These are phyloP conservation scores for Starmerella lactis-condensi DNA, from an alignment of 805 yeast species.

Conservation along the genomic window DNA sequence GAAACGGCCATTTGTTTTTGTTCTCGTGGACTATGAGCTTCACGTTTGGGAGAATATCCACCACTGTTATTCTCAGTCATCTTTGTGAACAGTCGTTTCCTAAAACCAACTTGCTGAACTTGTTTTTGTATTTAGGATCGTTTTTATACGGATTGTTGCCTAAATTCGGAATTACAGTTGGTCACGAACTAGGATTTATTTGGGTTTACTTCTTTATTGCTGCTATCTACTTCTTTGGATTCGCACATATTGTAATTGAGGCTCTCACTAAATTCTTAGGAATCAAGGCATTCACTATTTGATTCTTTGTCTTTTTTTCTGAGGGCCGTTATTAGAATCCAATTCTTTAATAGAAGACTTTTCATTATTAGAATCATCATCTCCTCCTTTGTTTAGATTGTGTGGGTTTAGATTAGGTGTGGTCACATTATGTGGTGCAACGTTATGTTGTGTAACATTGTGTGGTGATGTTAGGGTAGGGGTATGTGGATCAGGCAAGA, in stretches of 20 bases:
- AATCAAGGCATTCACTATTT: slow-evolving; percentile 62
- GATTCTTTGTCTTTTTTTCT: no score
- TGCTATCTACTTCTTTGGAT: slow-evolving; percentile 48
- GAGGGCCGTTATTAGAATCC: no score
- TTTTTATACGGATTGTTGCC: slow-evolving; percentile 31
- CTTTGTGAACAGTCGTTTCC: slow-evolving; percentile 73
- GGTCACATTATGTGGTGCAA: no score
- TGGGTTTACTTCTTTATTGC: slow-evolving; percentile 45
- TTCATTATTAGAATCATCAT: no score
- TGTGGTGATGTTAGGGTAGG: background rate
- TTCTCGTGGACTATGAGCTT: slow-evolving; percentile 67
- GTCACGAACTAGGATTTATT: slow-evolving; percentile 26
- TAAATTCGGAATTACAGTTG: slow-evolving; percentile 26
- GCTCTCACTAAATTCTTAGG: slow-evolving; percentile 67
- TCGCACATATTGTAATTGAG: slow-evolving; percentile 54
- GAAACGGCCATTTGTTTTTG: slow-evolving; percentile 36
- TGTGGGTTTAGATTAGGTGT: no score
- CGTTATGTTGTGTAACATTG: background rate
- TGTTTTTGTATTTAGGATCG: slow-evolving; percentile 24
- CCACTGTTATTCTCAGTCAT: slow-evolving; percentile 53
- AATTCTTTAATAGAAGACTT: no score
- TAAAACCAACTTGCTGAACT: slow-evolving; percentile 45
- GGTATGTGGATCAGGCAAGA: slow-evolving; percentile 11
- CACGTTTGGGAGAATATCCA: slow-evolving; percentile 63
- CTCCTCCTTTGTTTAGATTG: no score